These are phyloP conservation scores for Sclerotinia glacialis DNA, from an alignment of 2,329 filamentous ascomycete genomes.

Conservation along the genomic window DNA sequence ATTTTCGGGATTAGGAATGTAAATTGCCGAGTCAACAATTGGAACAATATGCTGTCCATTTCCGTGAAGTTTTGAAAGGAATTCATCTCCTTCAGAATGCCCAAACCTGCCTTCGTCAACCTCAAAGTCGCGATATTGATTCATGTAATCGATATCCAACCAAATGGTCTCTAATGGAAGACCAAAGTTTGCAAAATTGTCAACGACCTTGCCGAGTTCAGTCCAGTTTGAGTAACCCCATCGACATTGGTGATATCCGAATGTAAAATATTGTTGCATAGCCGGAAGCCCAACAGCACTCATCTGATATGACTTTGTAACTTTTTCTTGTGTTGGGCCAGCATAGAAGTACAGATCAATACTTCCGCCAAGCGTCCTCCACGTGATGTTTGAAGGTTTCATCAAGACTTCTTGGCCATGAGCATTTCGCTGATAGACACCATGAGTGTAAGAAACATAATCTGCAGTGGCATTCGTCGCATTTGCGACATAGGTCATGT, in stretches of 20 bases:
- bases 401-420: conserved; percentile 74
- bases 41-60: conserved; percentile 60
- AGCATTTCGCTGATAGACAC: conserved; percentile 72
- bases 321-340: conserved; percentile 65
- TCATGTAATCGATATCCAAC: conserved; percentile 73
- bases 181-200: conserved; percentile 59
- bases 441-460: conserved; percentile 69
- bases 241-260: conserved; percentile 80
- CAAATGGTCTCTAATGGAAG: conserved; percentile 70
- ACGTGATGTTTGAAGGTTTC: conserved; percentile 62
- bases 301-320: conserved; percentile 68
- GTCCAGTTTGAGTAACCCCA: conserved; percentile 80
- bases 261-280: conserved; percentile 77
- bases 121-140: conserved; percentile 58
- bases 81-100: conserved; percentile 55
- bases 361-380: conserved; percentile 70
- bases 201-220: conserved; percentile 62
- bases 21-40: conserved; percentile 71
- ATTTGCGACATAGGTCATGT: conserved; percentile 53
- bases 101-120: conserved; percentile 57
- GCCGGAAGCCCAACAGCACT: conserved; percentile 67
- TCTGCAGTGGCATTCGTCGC: conserved; percentile 50
- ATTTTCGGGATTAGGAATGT: conserved; percentile 70
- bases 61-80: conserved; percentile 60
- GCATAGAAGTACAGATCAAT: conserved; percentile 79